phyloP scores from a whole-genome alignment of 1,284 basidiomycete species.

The Trichosporon asahii region DNA sequence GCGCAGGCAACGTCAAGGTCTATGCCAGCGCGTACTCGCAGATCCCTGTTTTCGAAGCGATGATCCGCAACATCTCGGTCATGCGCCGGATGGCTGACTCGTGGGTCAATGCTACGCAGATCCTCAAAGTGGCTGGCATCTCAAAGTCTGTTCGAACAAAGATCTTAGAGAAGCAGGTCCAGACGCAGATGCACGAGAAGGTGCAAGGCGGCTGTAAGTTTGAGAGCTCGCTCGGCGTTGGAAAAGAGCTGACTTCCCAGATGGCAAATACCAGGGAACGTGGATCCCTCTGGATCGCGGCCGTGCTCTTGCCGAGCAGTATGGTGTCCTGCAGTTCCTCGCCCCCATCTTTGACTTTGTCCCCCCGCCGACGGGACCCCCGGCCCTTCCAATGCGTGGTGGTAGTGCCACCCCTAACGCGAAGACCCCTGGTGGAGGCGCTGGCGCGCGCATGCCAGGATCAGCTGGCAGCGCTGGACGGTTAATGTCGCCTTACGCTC shows the following conservation, averaged over 20 bases:
- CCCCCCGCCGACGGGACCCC: slow-evolving; percentile 55
- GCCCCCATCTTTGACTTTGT: slow-evolving; percentile 87
- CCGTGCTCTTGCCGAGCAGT: slow-evolving; percentile 82
- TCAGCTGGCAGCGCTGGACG: slow-evolving; percentile 17
- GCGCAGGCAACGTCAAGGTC: slow-evolving; percentile 38
- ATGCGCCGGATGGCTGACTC: slow-evolving; percentile 94
- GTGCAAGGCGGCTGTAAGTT: slow-evolving; percentile 84
- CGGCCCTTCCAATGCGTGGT: slow-evolving; percentile 42
- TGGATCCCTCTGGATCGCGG: slow-evolving; percentile 95
- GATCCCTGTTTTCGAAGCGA: slow-evolving; percentile 78
- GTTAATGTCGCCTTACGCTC: slow-evolving; percentile 32
- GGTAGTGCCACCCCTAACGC: slow-evolving; percentile 26
- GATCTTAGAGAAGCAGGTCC: slow-evolving; percentile 96
- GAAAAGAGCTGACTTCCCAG: slow-evolving; percentile 22
- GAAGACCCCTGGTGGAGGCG: slow-evolving; percentile 14
- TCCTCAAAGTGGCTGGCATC: slow-evolving; percentile 96
- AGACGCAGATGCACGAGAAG: slow-evolving; percentile 94
- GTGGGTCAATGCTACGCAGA: slow-evolving; percentile 88
- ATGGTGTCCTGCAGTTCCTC: slow-evolving; percentile 78
- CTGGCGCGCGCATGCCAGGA: slow-evolving; percentile 9
- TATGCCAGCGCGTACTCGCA: slow-evolving; percentile 51
- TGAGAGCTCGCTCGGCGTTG: background rate
- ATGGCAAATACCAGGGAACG: slow-evolving; percentile 98
- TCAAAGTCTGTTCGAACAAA: slow-evolving; percentile 95
- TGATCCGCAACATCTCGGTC: slow-evolving; percentile 96